Evolutionary conservation across 2,329 filamentous ascomycete genomes (phyloP).

Genomic region (Sphaerulina populicola): DNA sequence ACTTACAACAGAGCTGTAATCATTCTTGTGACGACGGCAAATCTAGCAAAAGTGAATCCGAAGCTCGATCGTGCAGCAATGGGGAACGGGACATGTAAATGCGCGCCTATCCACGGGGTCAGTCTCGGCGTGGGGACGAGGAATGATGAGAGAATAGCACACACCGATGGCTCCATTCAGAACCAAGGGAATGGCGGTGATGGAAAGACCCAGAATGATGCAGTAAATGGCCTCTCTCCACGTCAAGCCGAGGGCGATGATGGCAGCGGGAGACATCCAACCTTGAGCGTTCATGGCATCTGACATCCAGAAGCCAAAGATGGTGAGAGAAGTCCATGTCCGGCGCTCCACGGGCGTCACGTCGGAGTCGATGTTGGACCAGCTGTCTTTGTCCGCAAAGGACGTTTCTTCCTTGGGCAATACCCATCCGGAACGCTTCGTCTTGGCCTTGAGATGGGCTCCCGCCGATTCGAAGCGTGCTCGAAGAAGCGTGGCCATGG

Average conservation of each 20-base stretch:
- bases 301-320: slow-evolving; percentile 41
- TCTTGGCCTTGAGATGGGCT: slow-evolving; percentile 32
- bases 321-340: slow-evolving; percentile 39
- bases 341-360: slow-evolving; percentile 40
- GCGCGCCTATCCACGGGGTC: slow-evolving; percentile 22
- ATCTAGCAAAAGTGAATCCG: slow-evolving; percentile 51
- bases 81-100: slow-evolving; percentile 49
- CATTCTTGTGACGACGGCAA: slow-evolving; percentile 47
- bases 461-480: slow-evolving; percentile 29
- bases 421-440: slow-evolving; percentile 35
- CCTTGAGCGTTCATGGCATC: slow-evolving; percentile 40
- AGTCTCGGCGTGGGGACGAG: not conserved
- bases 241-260: slow-evolving; percentile 41
- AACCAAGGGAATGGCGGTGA: slow-evolving; percentile 26
- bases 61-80: slow-evolving; percentile 49
- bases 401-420: slow-evolving; percentile 35
- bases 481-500: slow-evolving; percentile 21
- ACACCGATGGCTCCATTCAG: slow-evolving; percentile 41
- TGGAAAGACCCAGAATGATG: slow-evolving; percentile 31
- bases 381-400: slow-evolving; percentile 35
- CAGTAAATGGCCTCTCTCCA: slow-evolving; percentile 34
- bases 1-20: slow-evolving; percentile 46
- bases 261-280: slow-evolving; percentile 42
- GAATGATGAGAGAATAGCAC: not conserved
- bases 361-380: slow-evolving; percentile 42